phyloP scores from a whole-genome alignment of 78 protist species.

The Speleostelium caveatum region DNA sequence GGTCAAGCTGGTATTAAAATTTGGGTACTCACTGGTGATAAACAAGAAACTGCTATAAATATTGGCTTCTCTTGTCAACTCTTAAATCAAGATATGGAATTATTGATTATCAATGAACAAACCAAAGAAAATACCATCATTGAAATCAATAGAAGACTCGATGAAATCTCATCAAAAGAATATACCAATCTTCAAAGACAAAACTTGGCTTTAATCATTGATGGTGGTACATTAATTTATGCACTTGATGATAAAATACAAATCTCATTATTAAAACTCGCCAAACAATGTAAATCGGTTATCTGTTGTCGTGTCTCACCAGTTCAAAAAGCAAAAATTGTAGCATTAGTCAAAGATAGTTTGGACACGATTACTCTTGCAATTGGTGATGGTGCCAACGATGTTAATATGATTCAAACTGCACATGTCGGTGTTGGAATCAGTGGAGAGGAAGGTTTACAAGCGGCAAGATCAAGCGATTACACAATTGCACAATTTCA shows the following conservation, averaged over 20 bases:
- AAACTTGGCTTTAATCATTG: slow-evolving; percentile 80
- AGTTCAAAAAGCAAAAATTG: slow-evolving; percentile 90
- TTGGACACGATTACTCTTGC: slow-evolving; percentile 66
- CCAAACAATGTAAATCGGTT: slow-evolving; percentile 83
- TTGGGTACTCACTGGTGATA: slow-evolving; percentile 97
- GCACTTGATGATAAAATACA: slow-evolving; percentile 47
- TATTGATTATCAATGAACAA: slow-evolving; percentile 71
- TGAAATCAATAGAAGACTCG: slow-evolving; percentile 29
- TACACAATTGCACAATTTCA: slow-evolving; percentile 90
- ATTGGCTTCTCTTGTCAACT: slow-evolving; percentile 93
- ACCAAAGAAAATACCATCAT: slow-evolving; percentile 37
- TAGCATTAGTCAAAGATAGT: slow-evolving; percentile 40
- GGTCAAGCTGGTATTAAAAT: slow-evolving; percentile 81
- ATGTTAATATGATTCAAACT: slow-evolving; percentile 95
- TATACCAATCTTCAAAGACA: neutral
- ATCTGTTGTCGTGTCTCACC: slow-evolving; percentile 95
- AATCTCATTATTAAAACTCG: slow-evolving; percentile 33
- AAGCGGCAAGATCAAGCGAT: slow-evolving; percentile 97
- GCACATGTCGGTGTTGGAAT: slow-evolving; percentile 98
- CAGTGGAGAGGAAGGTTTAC: slow-evolving; percentile 87
- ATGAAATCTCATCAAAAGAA: neutral
- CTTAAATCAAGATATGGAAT: slow-evolving; percentile 37
- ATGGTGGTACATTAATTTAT: slow-evolving; percentile 73
- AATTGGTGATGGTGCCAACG: too few species aligned
- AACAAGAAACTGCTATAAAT: slow-evolving; percentile 98